These are phyloP conservation scores for Phytophthora rubi DNA, from an alignment of 352 stramenopile species.

Conservation along the genomic window DNA sequence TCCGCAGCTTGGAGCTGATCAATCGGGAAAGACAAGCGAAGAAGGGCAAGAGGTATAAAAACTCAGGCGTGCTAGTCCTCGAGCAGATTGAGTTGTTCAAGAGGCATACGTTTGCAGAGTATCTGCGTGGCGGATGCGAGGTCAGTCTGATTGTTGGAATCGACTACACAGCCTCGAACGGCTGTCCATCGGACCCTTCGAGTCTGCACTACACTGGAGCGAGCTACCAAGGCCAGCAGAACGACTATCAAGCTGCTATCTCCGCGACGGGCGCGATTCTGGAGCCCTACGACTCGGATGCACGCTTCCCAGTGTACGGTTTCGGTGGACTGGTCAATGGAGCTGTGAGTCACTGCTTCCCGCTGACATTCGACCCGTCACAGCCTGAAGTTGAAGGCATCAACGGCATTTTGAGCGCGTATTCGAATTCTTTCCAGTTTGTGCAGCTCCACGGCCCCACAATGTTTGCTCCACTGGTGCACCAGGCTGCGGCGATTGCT, in stretches of 20 bases:
- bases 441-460: slow-evolving; percentile 80
- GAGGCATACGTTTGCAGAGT: slow-evolving; percentile 76
- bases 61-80: slow-evolving; percentile 69
- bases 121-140: slow-evolving; percentile 69
- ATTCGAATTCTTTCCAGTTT: slow-evolving; percentile 70
- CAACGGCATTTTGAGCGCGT: slow-evolving; percentile 60
- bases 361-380: slow-evolving; percentile 68
- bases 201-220: slow-evolving; percentile 72
- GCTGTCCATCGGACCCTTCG: slow-evolving; percentile 45
- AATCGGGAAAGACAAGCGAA: slow-evolving; percentile 68
- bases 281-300: slow-evolving; percentile 79
- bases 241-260: slow-evolving; percentile 86
- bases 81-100: slow-evolving; percentile 71
- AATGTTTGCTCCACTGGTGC: slow-evolving; percentile 78
- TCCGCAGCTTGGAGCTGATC: slow-evolving; percentile 59
- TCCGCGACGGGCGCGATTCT: slow-evolving; percentile 69
- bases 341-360: slow-evolving; percentile 71
- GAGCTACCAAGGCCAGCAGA: slow-evolving; percentile 61
- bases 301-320: slow-evolving; percentile 78
- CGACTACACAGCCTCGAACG: slow-evolving; percentile 84
- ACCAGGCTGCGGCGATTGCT: slow-evolving; percentile 70
- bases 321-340: slow-evolving; percentile 80
- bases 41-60: slow-evolving; percentile 80
- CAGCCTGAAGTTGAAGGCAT: slow-evolving; percentile 73
- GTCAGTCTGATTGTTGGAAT: slow-evolving; percentile 84